A percentile compares a stretch with the other conserved stretches of the same genome.
Evolutionary conservation across 129 eudicot genomes (phyloP).

Genomic region (sunflower (Helianthus annuus)): DNA sequence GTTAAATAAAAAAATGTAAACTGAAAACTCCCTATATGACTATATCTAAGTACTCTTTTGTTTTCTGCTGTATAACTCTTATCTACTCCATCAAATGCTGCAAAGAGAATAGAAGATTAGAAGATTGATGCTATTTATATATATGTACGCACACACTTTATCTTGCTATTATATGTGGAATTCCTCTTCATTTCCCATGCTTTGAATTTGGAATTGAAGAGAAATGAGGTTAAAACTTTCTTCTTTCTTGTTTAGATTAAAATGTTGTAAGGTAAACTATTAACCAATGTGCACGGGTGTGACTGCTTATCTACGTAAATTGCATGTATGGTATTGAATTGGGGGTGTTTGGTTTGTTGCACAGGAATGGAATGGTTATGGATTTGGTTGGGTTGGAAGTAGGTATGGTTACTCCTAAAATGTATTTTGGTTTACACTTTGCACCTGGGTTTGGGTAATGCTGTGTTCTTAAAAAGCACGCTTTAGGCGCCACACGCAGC

Average conservation of each 20-base stretch:
- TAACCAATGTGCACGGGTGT: neutral
- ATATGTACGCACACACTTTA: neutral
- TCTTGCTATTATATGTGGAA: too few species aligned
- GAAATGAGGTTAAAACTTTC: neutral
- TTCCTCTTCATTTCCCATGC: too few species aligned
- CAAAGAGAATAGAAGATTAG: neutral
- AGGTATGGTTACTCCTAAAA: slow-evolving; percentile 1
- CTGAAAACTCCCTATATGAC: neutral
- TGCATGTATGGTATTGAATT: slow-evolving; percentile 6
- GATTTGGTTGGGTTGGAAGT: neutral
- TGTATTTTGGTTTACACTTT: neutral
- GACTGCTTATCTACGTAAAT: neutral
- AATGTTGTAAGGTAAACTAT: neutral
- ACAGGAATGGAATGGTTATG: neutral
- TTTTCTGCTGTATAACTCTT: neutral
- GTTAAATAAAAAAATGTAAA: neutral
- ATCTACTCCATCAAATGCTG: neutral
- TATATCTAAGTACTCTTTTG: neutral
- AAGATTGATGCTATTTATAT: neutral
- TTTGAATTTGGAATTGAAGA: neutral
- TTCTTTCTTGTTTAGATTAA: neutral
- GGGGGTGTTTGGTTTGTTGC: slow-evolving; percentile 8
- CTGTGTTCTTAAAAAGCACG: too few species aligned
- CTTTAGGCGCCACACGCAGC: too few species aligned
- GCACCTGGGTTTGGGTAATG: neutral